phyloP scores from a whole-genome alignment of 2,329 filamentous ascomycete genomes.

The Cytospora chrysosperma region DNA sequence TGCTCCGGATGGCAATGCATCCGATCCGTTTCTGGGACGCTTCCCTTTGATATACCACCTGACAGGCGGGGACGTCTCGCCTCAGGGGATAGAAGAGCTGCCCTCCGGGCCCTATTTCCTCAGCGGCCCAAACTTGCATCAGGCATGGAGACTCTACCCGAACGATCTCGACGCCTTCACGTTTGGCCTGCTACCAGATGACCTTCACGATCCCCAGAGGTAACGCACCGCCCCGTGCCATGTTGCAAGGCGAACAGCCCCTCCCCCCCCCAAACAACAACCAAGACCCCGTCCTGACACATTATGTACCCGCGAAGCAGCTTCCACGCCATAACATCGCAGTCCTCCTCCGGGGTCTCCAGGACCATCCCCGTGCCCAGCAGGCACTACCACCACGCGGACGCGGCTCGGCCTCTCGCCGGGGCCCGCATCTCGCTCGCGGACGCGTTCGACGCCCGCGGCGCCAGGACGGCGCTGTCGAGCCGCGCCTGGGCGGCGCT shows the following conservation, averaged over 20 bases:
- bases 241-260: too few relatives aligned
- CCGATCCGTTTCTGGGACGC: background rate
- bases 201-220: conserved; percentile 26
- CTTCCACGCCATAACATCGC: conserved; percentile 33
- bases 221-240: too few relatives aligned
- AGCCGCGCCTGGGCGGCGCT: conserved; percentile 58
- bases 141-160: conserved; percentile 43
- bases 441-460: conserved; percentile 39
- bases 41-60: conserved; percentile 15
- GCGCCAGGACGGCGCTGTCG: conserved; percentile 55
- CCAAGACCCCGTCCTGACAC: background rate
- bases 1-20: background rate
- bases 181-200: conserved; percentile 39
- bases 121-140: conserved; percentile 41
- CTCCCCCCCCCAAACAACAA: too few relatives aligned
- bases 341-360: conserved; percentile 30
- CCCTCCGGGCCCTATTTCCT: conserved; percentile 44
- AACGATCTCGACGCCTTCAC: conserved; percentile 39
- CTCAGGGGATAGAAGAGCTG: conserved; percentile 25
- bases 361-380: conserved; percentile 27
- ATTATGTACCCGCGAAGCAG: conserved; percentile 25
- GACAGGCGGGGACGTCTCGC: background rate
- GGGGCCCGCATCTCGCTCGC: conserved; percentile 39
- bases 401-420: conserved; percentile 34
- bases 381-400: conserved; percentile 16